Percentiles rank a stretch among this genome's conserved stretches.
Evolutionary conservation across 495 filamentous ascomycete species (phyloP).

Genomic region (Xylaria grammica): DNA sequence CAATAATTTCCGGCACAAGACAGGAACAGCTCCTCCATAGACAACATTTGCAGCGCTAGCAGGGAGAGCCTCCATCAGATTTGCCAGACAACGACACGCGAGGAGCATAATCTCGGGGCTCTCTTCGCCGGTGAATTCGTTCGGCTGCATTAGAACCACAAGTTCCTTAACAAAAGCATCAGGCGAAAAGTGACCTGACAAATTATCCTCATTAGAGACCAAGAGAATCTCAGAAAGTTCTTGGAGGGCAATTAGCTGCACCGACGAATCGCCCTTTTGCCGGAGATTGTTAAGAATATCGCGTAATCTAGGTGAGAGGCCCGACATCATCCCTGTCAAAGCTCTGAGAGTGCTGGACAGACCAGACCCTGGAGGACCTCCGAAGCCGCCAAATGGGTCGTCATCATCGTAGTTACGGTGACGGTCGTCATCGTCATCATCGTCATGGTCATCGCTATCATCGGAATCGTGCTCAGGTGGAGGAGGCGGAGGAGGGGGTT

Average conservation of each 20-base stretch:
- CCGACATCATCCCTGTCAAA: slow-evolving; percentile 88
- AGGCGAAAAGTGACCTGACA: slow-evolving; percentile 93
- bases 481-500: slow-evolving; percentile 46
- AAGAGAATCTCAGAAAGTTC: slow-evolving; percentile 93
- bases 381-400: slow-evolving; percentile 81
- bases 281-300: slow-evolving; percentile 83
- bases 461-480: slow-evolving; percentile 55
- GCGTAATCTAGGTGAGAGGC: slow-evolving; percentile 77
- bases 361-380: slow-evolving; percentile 61
- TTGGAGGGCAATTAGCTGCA: slow-evolving; percentile 90
- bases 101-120: slow-evolving; percentile 98
- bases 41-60: slow-evolving; percentile 93
- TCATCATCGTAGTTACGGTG: slow-evolving; percentile 64
- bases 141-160: slow-evolving; percentile 88
- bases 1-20: slow-evolving; percentile 90
- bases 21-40: slow-evolving; percentile 92
- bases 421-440: slow-evolving; percentile 56
- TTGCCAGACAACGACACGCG: slow-evolving; percentile 94
- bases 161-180: slow-evolving; percentile 96
- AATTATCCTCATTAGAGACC: slow-evolving; percentile 93
- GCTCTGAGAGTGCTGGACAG: slow-evolving; percentile 86
- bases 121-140: slow-evolving; percentile 80
- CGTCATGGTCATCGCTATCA: slow-evolving; percentile 57
- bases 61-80: slow-evolving; percentile 96
- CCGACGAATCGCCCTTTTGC: slow-evolving; percentile 84